Base-by-base conservation (phyloP, 805 yeast species). In the Cyberlindnera lachancei region DNA sequence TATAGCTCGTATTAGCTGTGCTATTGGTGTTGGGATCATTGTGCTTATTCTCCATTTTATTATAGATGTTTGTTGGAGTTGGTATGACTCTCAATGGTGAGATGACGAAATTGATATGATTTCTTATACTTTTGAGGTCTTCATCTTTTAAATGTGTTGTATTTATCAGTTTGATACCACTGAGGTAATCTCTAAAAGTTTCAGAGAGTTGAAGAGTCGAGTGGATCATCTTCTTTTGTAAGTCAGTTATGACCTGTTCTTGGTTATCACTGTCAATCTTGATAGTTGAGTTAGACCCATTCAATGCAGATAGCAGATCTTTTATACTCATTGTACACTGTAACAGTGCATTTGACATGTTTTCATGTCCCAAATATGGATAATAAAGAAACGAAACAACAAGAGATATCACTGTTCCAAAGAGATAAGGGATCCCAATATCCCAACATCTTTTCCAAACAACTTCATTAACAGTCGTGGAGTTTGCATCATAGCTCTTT, bases 61-160 rank as follows among this genome's bases (percentile, higher is more conserved):
- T 27, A 27, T 38, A 35, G 15, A 50, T 35, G 16, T 40, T 37
- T 4, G 41, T 21, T 6, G 48, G 42, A 0, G 46, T 34, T 3
- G 73, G 72, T 10, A 67, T 43, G 5, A 64, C 60, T 23, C 70
- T 42, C 15, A 67, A 39, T 6, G 72, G 68, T 4, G 62, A 53
- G 5, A 60, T 53, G 3, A 55, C 48, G 9, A 49, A 52, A n/a
- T 68, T 69, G 15, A 68, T 33, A n/a, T 53, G 46, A 46, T 68
- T 69, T 48, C 73, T 56, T 11, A 68, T 44, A 2, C 37, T 40
- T 31, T 59, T 52, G 25, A 67, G 42, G 18, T 55, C 53, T 14
- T 41, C 47, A 22, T 45, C 51, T 14, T 56, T 36, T 35, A 63
- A 57, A 5, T 50, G 48, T 1, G 68, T 51, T 6, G 68, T 25